phyloP scores from a whole-genome alignment of 805 yeast species.

The Zygosaccharomyces rouxii region DNA sequence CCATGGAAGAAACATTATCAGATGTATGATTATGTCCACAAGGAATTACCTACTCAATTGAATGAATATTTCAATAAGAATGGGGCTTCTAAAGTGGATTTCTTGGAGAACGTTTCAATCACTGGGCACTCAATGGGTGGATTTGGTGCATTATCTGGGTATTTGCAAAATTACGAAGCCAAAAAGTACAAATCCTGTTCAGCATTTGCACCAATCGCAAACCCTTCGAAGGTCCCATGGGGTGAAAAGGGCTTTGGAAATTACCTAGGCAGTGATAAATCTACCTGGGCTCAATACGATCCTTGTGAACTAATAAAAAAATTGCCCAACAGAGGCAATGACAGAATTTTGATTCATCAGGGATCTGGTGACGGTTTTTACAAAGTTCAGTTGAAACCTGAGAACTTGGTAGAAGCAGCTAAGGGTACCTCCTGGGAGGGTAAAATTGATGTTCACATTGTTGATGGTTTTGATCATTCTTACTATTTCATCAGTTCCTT shows the following conservation, averaged over 20 bases:
- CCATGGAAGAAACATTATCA: conserved; percentile 72
- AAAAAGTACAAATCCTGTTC: conserved; percentile 63
- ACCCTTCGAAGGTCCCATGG: conserved; percentile 80
- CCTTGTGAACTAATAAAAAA: conserved; percentile 69
- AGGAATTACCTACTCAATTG: conserved; percentile 61
- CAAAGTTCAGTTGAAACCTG: conserved; percentile 68
- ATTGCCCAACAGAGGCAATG: conserved; percentile 43
- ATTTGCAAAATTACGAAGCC: conserved; percentile 60
- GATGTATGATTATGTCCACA: conserved; percentile 79
- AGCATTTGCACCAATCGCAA: conserved; percentile 87
- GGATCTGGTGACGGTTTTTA: conserved; percentile 78
- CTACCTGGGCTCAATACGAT: conserved; percentile 68
- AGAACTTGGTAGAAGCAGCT: conserved; percentile 56
- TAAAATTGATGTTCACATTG: conserved; percentile 54
- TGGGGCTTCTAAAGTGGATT: conserved; percentile 50
- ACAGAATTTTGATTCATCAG: conserved; percentile 73
- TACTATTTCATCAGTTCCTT: conserved; percentile 81
- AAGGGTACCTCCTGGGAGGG: conserved; percentile 56
- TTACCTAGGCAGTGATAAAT: conserved; percentile 58
- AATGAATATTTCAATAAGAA: conserved; percentile 33
- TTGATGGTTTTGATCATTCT: conserved; percentile 86
- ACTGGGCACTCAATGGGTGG: conserved; percentile 99
- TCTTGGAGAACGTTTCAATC: conserved; percentile 54
- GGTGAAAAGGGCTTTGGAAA: conserved; percentile 79
- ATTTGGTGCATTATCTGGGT: conserved; percentile 78